These are phyloP conservation scores for Aegilops tauschii DNA, from an alignment of 176 grass and related monocot species.

Conservation along the genomic window DNA sequence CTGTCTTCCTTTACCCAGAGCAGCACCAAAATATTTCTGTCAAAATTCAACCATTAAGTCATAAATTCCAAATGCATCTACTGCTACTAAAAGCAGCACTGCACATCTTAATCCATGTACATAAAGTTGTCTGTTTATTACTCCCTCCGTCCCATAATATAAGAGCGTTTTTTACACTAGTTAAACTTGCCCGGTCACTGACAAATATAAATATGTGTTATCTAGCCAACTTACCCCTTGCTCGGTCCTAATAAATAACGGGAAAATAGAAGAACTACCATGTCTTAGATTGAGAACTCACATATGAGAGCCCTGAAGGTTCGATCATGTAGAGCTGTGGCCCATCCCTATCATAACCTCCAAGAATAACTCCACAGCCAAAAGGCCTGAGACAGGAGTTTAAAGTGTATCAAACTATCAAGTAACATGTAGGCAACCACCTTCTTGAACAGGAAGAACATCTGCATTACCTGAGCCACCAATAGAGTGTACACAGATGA, in stretches of 20 bases:
- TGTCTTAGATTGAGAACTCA: slow-evolving; percentile 35
- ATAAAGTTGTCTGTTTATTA: background rate
- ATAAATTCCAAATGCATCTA: slow-evolving; percentile 13
- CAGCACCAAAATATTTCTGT: slow-evolving; percentile 82
- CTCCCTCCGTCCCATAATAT: too few relatives aligned
- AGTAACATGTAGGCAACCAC: background rate
- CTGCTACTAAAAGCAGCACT: background rate
- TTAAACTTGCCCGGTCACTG: background rate
- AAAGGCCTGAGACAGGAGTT: slow-evolving; percentile 56
- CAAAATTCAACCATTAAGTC: slow-evolving; percentile 16
- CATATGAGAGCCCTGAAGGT: slow-evolving; percentile 71
- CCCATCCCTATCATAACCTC: slow-evolving; percentile 89
- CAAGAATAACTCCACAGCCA: slow-evolving; percentile 83
- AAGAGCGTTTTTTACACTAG: too few relatives aligned
- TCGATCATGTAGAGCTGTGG: slow-evolving; percentile 85
- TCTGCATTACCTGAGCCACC: slow-evolving; percentile 66
- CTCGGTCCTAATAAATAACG: slow-evolving; percentile 2
- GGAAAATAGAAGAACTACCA: background rate
- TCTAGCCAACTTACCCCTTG: background rate
- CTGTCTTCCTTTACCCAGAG: slow-evolving; percentile 76
- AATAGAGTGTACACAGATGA: slow-evolving; percentile 84
- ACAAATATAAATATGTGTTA: background rate
- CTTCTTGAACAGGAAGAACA: background rate
- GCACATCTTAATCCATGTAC: background rate
- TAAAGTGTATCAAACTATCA: slow-evolving; percentile 13